Evolutionary conservation across 257 asterid species (phyloP).

Genomic region (Solanum pennellii): DNA sequence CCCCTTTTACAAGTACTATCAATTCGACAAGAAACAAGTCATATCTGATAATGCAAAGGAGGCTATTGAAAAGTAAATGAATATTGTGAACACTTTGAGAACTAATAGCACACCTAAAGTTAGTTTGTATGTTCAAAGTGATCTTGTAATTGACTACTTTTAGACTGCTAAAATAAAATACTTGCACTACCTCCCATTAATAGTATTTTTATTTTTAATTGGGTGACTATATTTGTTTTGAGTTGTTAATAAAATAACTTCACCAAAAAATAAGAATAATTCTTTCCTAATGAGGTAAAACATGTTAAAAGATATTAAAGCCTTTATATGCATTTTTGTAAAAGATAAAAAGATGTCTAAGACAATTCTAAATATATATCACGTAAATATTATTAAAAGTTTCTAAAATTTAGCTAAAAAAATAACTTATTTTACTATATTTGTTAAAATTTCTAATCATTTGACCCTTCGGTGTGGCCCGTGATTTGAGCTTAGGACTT

Average conservation of each 20-base stretch:
- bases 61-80: background rate
- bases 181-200: background rate
- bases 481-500: too few relatives aligned
- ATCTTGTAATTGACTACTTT: background rate
- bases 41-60: background rate
- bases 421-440: too few relatives aligned
- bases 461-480: too few relatives aligned
- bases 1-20: too few relatives aligned
- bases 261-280: background rate
- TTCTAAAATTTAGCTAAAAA: too few relatives aligned
- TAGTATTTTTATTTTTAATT: background rate
- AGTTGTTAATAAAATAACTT: background rate
- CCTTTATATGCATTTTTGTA: too few relatives aligned
- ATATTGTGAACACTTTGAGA: background rate
- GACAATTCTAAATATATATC: too few relatives aligned
- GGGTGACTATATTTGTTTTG: background rate
- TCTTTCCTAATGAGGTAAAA: background rate
- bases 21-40: too few relatives aligned
- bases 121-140: background rate
- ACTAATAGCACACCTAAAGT: background rate
- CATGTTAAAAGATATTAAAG: background rate
- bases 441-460: too few relatives aligned
- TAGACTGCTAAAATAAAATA: background rate
- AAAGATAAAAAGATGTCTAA: too few relatives aligned
- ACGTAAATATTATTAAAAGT: too few relatives aligned